Evolutionary conservation across 495 filamentous ascomycete genomes (phyloP), one percentile per base, ranked within the genome.

Genomic region (Diplogelasinospora grovesii): DNA sequence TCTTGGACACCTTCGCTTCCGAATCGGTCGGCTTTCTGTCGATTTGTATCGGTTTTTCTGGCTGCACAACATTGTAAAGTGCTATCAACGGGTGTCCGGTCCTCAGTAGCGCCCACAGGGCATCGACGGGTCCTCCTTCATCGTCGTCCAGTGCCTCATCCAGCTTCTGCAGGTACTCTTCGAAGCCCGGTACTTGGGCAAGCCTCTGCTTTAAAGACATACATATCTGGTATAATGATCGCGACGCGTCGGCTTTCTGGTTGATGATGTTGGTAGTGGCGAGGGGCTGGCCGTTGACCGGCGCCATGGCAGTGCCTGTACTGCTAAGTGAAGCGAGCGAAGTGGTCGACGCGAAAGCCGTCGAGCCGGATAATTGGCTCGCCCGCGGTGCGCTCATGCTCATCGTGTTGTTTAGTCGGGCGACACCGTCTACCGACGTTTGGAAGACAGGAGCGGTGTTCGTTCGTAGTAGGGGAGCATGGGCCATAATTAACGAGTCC

Each of bases 151-250:
- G 54, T 44, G 60, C 54, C 14, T 53, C 56, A 54, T 54, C 65
- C 49, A 89, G 80, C 41, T 82, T 74, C 21, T 74, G 70, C 39
- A 94, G 57, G 53, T 83, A 82, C 8, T 63, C 60, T 43, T 88
- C 80, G 57, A 96, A 96, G 16, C 73, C 80, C 2, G 89, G 89
- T 15, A 98, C 86, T 49, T 82, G 78, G 24, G 78, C 75, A 39
- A 98, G 69, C 41, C 93, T 76, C 60, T 79, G 77, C 61, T 83
- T 83, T 33, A 97, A 68, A 42, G 81, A 78, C 40, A 92, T 74
- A 62, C 93, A 96, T 59, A 89, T 95, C 63, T 97, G 92, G 55
- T 93, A 98, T 22, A 98, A 79, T 15, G 89, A 95, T 31, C 79
- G 75, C 39, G 82, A 82, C 48, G 87, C 83, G 56, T 92, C 89